Percentiles rank a stretch among this genome's conserved stretches.
Evolutionary conservation across 352 stramenopile genomes (phyloP).

Genomic region (Globisporangium sylvaticum): DNA sequence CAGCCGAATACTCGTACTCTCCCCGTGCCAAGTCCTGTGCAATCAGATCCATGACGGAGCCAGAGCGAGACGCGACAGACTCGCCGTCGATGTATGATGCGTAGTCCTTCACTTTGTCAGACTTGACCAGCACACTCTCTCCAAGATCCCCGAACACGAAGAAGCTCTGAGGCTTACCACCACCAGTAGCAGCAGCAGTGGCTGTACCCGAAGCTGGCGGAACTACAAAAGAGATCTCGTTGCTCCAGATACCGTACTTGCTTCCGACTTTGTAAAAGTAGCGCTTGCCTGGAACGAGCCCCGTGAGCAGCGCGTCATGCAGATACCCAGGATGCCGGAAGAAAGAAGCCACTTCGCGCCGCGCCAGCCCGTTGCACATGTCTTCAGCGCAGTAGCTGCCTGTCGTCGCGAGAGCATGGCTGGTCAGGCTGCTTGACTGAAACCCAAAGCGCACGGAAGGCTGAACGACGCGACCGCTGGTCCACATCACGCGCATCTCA

Average conservation of each 20-base stretch:
- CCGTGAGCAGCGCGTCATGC: neutral
- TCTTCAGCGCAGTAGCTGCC: neutral
- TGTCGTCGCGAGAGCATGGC: neutral
- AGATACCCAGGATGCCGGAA: neutral
- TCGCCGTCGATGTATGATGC: neutral
- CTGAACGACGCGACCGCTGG: slow-evolving; percentile 29
- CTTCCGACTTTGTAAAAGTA: neutral
- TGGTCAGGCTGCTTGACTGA: neutral
- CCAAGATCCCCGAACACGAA: neutral
- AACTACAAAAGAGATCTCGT: neutral
- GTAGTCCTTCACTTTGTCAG: neutral
- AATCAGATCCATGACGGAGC: neutral
- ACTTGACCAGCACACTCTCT: neutral
- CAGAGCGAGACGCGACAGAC: neutral
- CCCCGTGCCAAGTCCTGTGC: neutral
- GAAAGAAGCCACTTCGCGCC: neutral
- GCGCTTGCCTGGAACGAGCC: neutral
- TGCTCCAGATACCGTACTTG: neutral
- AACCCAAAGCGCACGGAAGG: slow-evolving; percentile 34
- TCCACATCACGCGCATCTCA: slow-evolving; percentile 57
- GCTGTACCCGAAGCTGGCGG: no score
- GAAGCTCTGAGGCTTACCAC: neutral
- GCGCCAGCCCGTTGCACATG: neutral
- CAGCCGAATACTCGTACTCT: neutral
- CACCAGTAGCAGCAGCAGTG: neutral